Evolutionary conservation across 345 rosid genomes (phyloP).

Genomic region (Pugionium cornutum): DNA sequence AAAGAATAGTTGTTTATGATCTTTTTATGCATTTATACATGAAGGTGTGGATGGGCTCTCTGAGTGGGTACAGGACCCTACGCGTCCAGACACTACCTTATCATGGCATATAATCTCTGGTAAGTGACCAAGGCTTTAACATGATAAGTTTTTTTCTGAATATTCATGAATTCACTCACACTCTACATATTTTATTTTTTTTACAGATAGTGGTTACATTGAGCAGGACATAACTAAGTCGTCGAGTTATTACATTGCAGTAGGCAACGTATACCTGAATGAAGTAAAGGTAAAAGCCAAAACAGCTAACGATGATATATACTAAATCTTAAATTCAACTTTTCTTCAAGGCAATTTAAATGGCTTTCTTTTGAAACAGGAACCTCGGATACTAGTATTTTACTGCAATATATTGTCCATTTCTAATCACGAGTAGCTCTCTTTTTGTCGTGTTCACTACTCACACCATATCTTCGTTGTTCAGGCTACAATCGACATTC

Average conservation of each 20-base stretch:
- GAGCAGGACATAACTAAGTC: slow-evolving; percentile 63
- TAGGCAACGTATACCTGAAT: slow-evolving; percentile 77
- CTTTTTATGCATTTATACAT: slow-evolving; percentile 38
- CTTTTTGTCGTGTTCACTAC: slow-evolving; percentile 1
- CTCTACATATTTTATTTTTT: slow-evolving; percentile 10
- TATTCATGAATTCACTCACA: slow-evolving; percentile 26
- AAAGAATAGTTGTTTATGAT: too few species aligned
- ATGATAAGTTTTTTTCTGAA: slow-evolving; percentile 10
- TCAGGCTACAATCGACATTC: slow-evolving; percentile 71
- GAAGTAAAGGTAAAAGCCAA: slow-evolving; percentile 64
- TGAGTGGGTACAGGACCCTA: slow-evolving; percentile 82
- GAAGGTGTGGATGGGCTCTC: slow-evolving; percentile 82
- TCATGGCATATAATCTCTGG: slow-evolving; percentile 84
- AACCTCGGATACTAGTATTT: not conserved
- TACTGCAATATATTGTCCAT: not conserved
- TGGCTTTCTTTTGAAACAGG: slow-evolving; percentile 4
- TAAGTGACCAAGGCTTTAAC: slow-evolving; percentile 38
- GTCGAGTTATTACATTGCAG: slow-evolving; percentile 73
- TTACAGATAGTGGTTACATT: slow-evolving; percentile 64
- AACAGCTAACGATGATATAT: slow-evolving; percentile 3
- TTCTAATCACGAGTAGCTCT: not conserved
- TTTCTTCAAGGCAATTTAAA: not conserved
- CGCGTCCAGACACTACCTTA: slow-evolving; percentile 76
- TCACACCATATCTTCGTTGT: slow-evolving; percentile 24
- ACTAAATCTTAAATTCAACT: not conserved